A percentile compares a stretch with the other conserved stretches of the same genome.
These are phyloP conservation scores for Tulasnella sp. DNA, from an alignment of 768 basidiomycete species.

Conservation along the genomic window DNA sequence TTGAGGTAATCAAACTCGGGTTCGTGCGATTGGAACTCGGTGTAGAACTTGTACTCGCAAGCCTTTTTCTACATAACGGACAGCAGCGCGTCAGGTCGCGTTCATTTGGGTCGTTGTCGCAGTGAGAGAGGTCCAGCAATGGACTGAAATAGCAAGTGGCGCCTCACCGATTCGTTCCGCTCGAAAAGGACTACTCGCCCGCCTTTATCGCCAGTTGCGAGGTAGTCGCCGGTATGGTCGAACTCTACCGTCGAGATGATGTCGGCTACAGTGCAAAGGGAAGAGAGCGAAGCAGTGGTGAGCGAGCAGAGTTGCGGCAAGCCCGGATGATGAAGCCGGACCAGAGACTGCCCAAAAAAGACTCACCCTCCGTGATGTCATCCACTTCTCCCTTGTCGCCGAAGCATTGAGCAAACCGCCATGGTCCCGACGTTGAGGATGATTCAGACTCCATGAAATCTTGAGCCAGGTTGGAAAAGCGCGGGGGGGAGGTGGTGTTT, in stretches of 20 bases:
- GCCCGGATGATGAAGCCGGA: background rate
- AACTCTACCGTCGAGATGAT: constrained; percentile 99
- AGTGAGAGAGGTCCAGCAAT: background rate
- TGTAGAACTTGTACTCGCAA: constrained; percentile 99
- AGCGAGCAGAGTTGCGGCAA: background rate
- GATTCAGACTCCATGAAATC: constrained; percentile 70
- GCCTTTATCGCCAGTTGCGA: constrained; percentile 99
- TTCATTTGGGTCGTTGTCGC: background rate
- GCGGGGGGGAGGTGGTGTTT: background rate
- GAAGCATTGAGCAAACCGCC: constrained; percentile 99
- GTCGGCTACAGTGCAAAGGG: constrained; percentile 57
- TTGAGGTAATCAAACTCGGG: constrained; percentile 99
- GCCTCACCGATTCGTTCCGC: constrained; percentile 86
- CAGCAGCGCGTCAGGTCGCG: background rate
- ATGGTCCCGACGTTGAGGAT: constrained; percentile 66
- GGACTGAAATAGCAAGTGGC: background rate
- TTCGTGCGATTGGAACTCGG: constrained; percentile 99
- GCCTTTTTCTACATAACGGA: constrained; percentile 76
- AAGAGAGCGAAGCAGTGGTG: constrained; percentile 1
- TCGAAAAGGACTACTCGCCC: constrained; percentile 98
- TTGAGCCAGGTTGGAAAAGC: background rate
- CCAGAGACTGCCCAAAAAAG: background rate
- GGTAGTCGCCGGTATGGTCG: constrained; percentile 98
- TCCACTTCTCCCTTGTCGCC: constrained; percentile 99
- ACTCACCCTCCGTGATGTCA: constrained; percentile 95